Conservation (phyloP, 2,329 filamentous ascomycete species). For the Ophiostoma ulmi region DNA sequence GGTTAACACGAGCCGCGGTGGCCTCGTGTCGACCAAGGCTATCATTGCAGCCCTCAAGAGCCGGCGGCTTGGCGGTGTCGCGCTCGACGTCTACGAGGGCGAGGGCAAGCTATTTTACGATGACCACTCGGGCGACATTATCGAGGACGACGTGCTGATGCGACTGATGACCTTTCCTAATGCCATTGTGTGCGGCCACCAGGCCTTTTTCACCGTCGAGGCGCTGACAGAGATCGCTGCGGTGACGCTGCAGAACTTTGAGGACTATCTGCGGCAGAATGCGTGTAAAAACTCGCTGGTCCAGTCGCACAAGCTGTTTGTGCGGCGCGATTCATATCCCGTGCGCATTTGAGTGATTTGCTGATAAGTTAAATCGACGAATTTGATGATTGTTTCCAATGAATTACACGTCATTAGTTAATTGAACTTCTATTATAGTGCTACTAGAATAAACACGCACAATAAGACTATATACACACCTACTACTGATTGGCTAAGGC, state of each 20-base stretch:
- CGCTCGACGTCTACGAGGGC: conserved; percentile 64
- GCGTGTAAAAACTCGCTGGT: conserved; percentile 40
- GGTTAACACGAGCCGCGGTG: conserved; percentile 64
- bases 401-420: no score
- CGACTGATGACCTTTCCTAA: conserved; percentile 64
- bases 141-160: conserved; percentile 62
- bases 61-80: conserved; percentile 55
- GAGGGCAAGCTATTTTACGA: conserved; percentile 61
- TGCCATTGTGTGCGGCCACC: conserved; percentile 61
- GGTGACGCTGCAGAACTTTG: conserved; percentile 53
- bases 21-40: conserved; percentile 55
- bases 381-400: neutral
- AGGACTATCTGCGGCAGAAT: conserved; percentile 38
- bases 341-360: conserved; percentile 34
- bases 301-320: conserved; percentile 27
- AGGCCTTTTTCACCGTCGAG: conserved; percentile 65
- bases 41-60: conserved; percentile 58
- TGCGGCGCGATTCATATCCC: conserved; percentile 31
- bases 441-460: neutral
- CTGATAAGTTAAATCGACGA: neutral
- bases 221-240: conserved; percentile 60
- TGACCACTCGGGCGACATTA: conserved; percentile 59
- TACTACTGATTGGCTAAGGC: neutral
- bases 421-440: no score
- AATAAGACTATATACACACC: neutral